Percentiles rank a stretch among this genome's conserved stretches.
These are phyloP conservation scores for Tulasnella sp. DNA, from an alignment of 768 basidiomycete genomes.

Conservation along the genomic window DNA sequence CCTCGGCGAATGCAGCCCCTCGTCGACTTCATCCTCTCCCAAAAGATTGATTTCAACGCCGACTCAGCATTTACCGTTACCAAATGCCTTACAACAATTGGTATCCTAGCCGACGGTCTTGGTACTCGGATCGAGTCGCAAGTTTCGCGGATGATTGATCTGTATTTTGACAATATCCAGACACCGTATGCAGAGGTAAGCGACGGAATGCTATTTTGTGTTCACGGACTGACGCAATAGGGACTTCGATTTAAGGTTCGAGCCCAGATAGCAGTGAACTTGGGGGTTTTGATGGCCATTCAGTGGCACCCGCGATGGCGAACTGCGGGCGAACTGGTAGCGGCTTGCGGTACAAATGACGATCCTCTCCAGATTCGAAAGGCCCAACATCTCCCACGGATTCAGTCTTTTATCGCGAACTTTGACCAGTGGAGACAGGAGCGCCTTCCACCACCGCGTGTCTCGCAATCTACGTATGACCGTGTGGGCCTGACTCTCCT, in stretches of 20 bases:
- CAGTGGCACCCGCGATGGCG: constrained; percentile 73
- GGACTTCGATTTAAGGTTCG: constrained; percentile 57
- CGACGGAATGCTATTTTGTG: not conserved
- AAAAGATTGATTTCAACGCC: constrained; percentile 79
- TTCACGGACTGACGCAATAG: not conserved
- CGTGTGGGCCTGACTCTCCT: constrained; percentile 86
- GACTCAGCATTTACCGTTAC: constrained; percentile 89
- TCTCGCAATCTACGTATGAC: constrained; percentile 87
- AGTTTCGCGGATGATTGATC: constrained; percentile 67
- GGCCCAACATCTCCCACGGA: constrained; percentile 58
- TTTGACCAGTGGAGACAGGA: constrained; percentile 73
- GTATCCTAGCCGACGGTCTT: constrained; percentile 65
- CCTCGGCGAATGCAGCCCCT: constrained; percentile 75
- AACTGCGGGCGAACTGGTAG: constrained; percentile 57
- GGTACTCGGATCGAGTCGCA: constrained; percentile 67
- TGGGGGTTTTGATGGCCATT: constrained; percentile 46
- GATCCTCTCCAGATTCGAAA: constrained; percentile 67
- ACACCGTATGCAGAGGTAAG: constrained; percentile 84
- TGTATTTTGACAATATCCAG: constrained; percentile 74
- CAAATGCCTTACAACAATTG: constrained; percentile 70
- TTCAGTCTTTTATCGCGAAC: constrained; percentile 59
- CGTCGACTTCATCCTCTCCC: constrained; percentile 72
- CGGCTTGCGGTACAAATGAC: constrained; percentile 53
- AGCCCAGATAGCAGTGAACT: constrained; percentile 60
- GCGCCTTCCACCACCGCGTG: constrained; percentile 82